These are phyloP conservation scores for Agapanthus africanus DNA, from an alignment of 106 monocot species.

Conservation along the genomic window DNA sequence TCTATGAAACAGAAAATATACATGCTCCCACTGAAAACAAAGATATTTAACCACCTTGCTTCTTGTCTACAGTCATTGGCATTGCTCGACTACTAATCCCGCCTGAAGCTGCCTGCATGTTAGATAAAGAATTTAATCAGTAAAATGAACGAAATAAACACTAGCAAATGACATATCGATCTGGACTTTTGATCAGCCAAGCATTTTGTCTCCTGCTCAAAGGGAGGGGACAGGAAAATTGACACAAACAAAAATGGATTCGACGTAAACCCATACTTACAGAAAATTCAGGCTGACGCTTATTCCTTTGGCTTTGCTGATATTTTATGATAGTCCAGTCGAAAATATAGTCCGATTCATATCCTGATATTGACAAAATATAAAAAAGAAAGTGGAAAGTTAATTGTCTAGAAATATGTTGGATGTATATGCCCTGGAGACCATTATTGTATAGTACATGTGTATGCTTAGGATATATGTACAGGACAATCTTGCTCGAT, in stretches of 20 bases:
- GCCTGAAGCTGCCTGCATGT: slow-evolving; percentile 5
- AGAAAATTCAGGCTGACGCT: slow-evolving; percentile 18
- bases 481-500: no score
- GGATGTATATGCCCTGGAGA: no score
- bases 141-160: not conserved
- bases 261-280: slow-evolving; percentile 19
- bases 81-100: slow-evolving; percentile 1
- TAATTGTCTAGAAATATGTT: no score
- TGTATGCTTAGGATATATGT: no score
- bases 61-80: slow-evolving; percentile 5
- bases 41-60: slow-evolving; percentile 2
- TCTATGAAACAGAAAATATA: not conserved
- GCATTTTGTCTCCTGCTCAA: not conserved
- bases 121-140: not conserved
- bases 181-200: not conserved
- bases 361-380: slow-evolving; percentile 3
- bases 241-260: not conserved
- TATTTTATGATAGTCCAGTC: slow-evolving; percentile 28
- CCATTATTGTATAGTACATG: no score
- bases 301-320: slow-evolving; percentile 18
- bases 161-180: not conserved
- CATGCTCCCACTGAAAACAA: not conserved
- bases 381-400: not conserved
- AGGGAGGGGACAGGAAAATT: not conserved
- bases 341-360: slow-evolving; percentile 20